These are phyloP conservation scores for Termitomyces sp. DNA, from an alignment of 768 basidiomycete species.

Conservation along the genomic window DNA sequence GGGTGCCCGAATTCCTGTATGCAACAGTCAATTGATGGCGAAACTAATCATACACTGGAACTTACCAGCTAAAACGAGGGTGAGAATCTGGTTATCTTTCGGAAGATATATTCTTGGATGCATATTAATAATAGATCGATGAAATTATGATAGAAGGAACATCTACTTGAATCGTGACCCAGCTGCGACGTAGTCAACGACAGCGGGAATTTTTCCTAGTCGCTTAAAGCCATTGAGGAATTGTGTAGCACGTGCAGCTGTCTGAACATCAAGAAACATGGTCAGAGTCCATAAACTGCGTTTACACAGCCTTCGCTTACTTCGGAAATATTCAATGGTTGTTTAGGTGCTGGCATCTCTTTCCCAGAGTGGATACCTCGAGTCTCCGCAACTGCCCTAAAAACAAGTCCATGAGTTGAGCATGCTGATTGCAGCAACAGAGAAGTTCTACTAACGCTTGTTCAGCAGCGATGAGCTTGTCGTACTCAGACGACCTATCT, in stretches of 20 bases:
- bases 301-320: constrained; percentile 30
- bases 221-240: constrained; percentile 93
- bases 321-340: constrained; percentile 91
- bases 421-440: neutral
- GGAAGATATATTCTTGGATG: constrained; percentile 68
- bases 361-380: constrained; percentile 93
- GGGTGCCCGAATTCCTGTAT: constrained; percentile 82
- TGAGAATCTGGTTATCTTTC: constrained; percentile 91
- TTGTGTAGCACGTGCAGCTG: constrained; percentile 70
- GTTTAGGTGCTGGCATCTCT: constrained; percentile 74
- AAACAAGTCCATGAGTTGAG: constrained; percentile 4
- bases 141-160: neutral
- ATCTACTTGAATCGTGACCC: constrained; percentile 93
- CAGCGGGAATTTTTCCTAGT: constrained; percentile 72
- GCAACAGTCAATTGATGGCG: neutral
- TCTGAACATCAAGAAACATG: constrained; percentile 32
- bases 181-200: constrained; percentile 91
- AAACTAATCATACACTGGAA: neutral
- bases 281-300: neutral
- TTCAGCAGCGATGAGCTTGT: constrained; percentile 94
- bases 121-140: neutral
- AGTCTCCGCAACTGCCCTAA: constrained; percentile 70
- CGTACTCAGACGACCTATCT: constrained; percentile 92
- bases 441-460: constrained; percentile 60
- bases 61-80: constrained; percentile 84